Base-by-base conservation (phyloP, 805 yeast species). In the Clavispora phyllophila region DNA sequence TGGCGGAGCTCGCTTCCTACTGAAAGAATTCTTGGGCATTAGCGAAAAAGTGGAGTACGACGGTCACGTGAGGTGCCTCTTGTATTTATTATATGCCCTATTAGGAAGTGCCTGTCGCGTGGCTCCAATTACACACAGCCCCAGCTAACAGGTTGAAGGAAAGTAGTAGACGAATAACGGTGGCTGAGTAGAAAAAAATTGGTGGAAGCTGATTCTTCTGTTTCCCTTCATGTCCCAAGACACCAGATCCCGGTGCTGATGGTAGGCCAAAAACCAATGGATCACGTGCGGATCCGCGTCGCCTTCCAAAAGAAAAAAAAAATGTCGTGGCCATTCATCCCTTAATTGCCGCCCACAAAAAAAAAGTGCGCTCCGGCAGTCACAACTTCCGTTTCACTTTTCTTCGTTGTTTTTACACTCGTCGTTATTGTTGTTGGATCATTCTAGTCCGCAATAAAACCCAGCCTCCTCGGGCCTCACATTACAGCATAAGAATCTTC, bases 291-390 rank as follows among this genome's bases (percentile, higher is more conserved):
- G 19, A 31, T 19, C 40, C 44, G 32, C 26, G 40, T 41, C 40
- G 26, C 40, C 42, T 37, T 10, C 33, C 33, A 29, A 29, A 29
- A 29, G 33, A 29, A 29, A 35, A 35, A 31, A 31, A 48, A 47
- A 49, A 49, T 49, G 52, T 49, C 52, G 52, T 44, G 39, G 44
- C 43, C 36, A 41, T 47, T 47, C 52, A 49, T 49, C 52, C 52
- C 52, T 50, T 49, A 49, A 49, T 49, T 49, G 52, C 52, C 48
- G 51, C 45, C 41, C 50, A 43, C 40, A 37, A 37, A 29, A 29
- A 25, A 29, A 37, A 37, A 39, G 36, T 39, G 41, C 41, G 41
- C 15, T 39, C 28, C 41, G 14, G 10, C 14, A 12, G 19, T 25
- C 25, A 7, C 22, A 29, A 19, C 28, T n/a, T 20, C 40, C 18